phyloP scores from a whole-genome alignment of 2,329 filamentous ascomycete genomes.

The Myriosclerotinia duriaeana region DNA sequence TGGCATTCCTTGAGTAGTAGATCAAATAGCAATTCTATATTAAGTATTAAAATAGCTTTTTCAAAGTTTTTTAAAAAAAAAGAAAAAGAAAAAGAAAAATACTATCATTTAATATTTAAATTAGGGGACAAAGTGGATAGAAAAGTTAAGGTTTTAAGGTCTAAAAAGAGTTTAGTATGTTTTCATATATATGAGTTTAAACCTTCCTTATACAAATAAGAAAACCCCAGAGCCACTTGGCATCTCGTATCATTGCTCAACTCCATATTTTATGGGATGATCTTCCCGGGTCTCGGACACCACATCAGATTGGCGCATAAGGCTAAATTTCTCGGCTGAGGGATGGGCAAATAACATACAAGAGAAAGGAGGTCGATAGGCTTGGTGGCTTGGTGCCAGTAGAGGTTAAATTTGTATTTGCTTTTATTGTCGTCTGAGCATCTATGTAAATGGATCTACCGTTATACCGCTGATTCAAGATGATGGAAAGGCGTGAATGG shows the following conservation, averaged over 20 bases:
- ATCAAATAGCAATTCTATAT: no score
- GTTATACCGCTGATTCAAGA: not conserved
- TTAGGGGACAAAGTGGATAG: no score
- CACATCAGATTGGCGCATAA: not conserved
- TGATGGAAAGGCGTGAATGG: not conserved
- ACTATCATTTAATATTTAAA: no score
- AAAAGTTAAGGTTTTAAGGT: no score
- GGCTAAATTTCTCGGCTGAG: not conserved
- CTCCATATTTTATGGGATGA: not conserved
- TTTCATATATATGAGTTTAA: no score
- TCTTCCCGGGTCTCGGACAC: conserved; percentile 1
- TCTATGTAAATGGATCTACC: not conserved
- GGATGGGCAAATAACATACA: not conserved
- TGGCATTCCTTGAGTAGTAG: no score
- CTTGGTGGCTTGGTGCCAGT: no score
- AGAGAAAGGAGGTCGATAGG: not conserved
- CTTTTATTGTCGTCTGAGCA: not conserved
- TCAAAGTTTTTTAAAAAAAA: no score
- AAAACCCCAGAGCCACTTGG: conserved; percentile 2
- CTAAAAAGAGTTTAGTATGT: no score
- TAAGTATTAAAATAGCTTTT: no score
- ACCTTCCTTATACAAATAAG: no score
- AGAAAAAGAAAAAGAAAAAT: no score
- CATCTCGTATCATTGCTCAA: not conserved
- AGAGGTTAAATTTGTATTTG: not conserved